These are phyloP conservation scores for Mortierella sp. DNA, from an alignment of 371 early-diverging fungal genomes.

Conservation along the genomic window DNA sequence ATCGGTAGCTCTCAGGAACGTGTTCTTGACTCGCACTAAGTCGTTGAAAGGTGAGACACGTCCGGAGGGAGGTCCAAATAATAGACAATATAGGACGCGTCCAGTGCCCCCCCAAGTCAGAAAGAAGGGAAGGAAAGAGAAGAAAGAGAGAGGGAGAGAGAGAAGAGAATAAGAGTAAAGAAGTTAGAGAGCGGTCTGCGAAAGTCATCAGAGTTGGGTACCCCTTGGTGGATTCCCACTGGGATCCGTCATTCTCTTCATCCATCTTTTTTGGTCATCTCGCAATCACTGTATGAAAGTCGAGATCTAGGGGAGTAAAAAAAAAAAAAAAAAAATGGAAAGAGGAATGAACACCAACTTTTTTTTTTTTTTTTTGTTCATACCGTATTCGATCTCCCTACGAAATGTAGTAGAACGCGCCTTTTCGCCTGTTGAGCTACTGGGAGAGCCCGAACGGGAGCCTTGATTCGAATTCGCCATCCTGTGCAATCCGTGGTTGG, in stretches of 20 bases:
- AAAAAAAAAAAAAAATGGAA: background rate
- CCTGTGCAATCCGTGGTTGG: conserved; percentile 1
- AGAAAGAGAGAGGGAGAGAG: too few relatives aligned
- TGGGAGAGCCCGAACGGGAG: conserved; percentile 41
- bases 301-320: background rate
- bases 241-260: background rate
- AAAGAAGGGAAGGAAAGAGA: too few relatives aligned
- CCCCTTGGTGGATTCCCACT: background rate
- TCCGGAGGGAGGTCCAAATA: too few relatives aligned
- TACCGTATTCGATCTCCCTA: conserved; percentile 48
- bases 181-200: too few relatives aligned
- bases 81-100: too few relatives aligned
- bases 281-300: background rate
- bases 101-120: too few relatives aligned
- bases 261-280: background rate
- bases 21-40: conserved; percentile 32
- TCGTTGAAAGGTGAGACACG: too few relatives aligned
- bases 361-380: background rate
- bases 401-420: conserved; percentile 51
- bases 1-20: conserved; percentile 14
- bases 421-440: conserved; percentile 28
- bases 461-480: conserved; percentile 42
- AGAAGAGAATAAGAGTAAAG: too few relatives aligned
- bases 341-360: background rate
- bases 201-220: too few relatives aligned